Evolutionary conservation across 345 rosid species (phyloP).

Genomic region (Streptanthus diversifolius): DNA sequence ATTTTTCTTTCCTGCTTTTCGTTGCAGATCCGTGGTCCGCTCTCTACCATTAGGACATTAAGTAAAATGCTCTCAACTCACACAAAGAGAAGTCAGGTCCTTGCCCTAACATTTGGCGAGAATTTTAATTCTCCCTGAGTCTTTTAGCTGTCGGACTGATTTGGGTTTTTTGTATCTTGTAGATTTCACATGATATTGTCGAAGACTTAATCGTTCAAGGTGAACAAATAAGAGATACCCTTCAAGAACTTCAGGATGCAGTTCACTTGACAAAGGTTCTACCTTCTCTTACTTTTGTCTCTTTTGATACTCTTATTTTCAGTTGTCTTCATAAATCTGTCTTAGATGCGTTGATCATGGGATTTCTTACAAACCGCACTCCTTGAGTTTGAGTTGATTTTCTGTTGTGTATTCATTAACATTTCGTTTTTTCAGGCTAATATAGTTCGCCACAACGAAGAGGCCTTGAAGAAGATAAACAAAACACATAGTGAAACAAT

Average conservation of each 20-base stretch:
- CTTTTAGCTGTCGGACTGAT: neutral
- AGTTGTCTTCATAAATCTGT: neutral
- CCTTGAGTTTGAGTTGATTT: neutral
- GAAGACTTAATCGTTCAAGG: conserved; percentile 79
- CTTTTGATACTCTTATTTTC: neutral
- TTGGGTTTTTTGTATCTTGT: conserved; percentile 22
- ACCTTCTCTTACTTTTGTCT: neutral
- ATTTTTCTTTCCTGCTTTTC: conserved; percentile 8
- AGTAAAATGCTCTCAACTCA: conserved; percentile 78
- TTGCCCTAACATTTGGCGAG: conserved; percentile 1
- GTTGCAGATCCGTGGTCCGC: conserved; percentile 75
- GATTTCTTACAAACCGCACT: neutral
- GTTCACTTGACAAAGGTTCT: conserved; percentile 78
- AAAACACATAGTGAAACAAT: conserved; percentile 43
- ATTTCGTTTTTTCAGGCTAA: conserved; percentile 49
- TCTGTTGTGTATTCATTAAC: neutral
- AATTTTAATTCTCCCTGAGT: neutral
- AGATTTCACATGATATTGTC: conserved; percentile 77
- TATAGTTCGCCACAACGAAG: conserved; percentile 73
- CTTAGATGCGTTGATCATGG: neutral
- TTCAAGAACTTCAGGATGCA: conserved; percentile 90
- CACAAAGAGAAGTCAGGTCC: conserved; percentile 72
- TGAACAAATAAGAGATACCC: conserved; percentile 59
- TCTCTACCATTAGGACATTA: conserved; percentile 71
- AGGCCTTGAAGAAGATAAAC: conserved; percentile 50